A percentile compares a stretch with the other conserved stretches of the same genome.
Conservation (phyloP, 2,329 filamentous ascomycete genomes). For the Colletotrichum noveboracense region DNA sequence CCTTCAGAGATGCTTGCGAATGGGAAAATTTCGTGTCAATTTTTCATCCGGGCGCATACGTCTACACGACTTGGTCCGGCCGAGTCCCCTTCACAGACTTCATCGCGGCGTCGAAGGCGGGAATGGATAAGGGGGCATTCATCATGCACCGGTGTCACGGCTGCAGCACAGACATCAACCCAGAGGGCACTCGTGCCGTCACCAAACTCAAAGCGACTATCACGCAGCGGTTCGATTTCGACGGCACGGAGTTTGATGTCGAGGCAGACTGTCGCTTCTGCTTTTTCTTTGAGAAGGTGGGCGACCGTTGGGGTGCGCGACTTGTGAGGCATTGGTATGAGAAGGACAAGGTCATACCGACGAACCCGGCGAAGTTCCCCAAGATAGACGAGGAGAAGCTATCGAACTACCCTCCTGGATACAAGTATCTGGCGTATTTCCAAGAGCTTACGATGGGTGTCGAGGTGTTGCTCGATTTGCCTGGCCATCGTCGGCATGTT, state of each 20-base stretch:
- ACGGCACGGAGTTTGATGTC: slow-evolving; percentile 46
- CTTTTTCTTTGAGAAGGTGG: slow-evolving; percentile 48
- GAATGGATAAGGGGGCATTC: slow-evolving; percentile 47
- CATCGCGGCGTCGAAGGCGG: slow-evolving; percentile 40
- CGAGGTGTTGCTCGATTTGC: not conserved
- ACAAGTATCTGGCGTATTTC: not conserved
- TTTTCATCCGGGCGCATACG: slow-evolving; percentile 51
- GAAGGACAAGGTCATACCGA: not conserved
- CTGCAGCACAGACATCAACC: slow-evolving; percentile 44
- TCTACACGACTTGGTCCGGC: slow-evolving; percentile 58
- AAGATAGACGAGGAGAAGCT: not conserved
- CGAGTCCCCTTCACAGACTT: slow-evolving; percentile 43
- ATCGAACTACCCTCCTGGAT: not conserved
- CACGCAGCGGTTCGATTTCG: slow-evolving; percentile 27
- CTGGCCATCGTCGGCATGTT: not conserved
- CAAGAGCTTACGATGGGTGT: not conserved
- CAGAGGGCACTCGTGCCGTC: slow-evolving; percentile 42
- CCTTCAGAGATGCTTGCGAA: slow-evolving; percentile 49
- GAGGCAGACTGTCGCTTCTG: slow-evolving; percentile 52
- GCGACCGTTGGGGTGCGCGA: slow-evolving; percentile 38
- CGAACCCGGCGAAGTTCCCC: not conserved
- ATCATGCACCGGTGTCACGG: slow-evolving; percentile 51
- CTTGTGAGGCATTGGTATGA: not conserved
- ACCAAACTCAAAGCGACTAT: slow-evolving; percentile 19
- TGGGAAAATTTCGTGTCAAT: slow-evolving; percentile 57